Evolutionary conservation across 345 rosid species (phyloP), one percentile per base, ranked within the genome.

Genomic region (Salix caprea): DNA sequence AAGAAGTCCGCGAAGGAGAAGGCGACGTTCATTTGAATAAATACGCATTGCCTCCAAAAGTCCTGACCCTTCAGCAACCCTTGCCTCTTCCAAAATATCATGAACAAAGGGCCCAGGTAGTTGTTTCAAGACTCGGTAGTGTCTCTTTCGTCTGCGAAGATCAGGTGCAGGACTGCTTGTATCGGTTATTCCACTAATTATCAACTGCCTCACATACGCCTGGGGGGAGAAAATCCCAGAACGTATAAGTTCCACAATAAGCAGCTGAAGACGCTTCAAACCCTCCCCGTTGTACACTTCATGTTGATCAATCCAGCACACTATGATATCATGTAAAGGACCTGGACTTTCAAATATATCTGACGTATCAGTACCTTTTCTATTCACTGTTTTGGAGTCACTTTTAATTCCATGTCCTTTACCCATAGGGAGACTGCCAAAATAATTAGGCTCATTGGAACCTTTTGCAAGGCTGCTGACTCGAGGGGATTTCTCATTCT

Each of bases 241-340:
- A 10, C 85, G 91, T 67, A 91, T 77, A 66, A 96, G 97, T 80
- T 96, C 99, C 78, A 87, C 85, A 7, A 92, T 71, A 28, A 96
- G 88, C 56, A 91, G 87, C 79, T 89, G 98, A 81, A 92, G 79
- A 52, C 90, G 88, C 84, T 91, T 90, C 78, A 84, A 79, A 76
- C 97, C 97, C 80, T 88, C 91, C 74, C 94, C 91, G 80, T 77
- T 90, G 72, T 85, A 90, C 60, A 86, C 88, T 79, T 92, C 97
- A 71, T 96, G 97, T 80, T 94, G 99, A 86, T 96, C 99, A 69
- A 96, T 94, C 98, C 98, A 96, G 79, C 98, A 96, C 26, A 94
- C 98, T 67, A 91, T 82, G 85, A 90, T 86, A 83, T 96, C 99
- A 82, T 96, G 99, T 74, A 96, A 83, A 42, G 97, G 92, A 48